Conservation (phyloP, 768 basidiomycete species). For the Trametopsis cervina region DNA sequence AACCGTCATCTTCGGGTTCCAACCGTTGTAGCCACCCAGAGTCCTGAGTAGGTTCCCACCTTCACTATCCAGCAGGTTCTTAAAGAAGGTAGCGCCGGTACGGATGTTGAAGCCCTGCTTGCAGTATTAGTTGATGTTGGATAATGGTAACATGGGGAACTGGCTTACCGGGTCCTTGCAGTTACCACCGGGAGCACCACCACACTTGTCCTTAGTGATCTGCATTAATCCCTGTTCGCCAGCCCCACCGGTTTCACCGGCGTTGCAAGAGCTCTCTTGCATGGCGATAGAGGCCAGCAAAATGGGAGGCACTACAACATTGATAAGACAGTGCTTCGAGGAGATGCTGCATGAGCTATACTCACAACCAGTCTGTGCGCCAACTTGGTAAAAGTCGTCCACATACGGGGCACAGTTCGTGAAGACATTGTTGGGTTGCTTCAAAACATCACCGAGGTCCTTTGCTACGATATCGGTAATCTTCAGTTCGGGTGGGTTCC, state of each 20-base stretch:
- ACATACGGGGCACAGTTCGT: conserved; percentile 46
- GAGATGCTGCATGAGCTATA: conserved; percentile 7
- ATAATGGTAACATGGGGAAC: background rate
- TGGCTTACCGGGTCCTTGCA: conserved; percentile 33
- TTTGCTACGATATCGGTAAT: conserved; percentile 44
- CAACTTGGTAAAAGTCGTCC: conserved; percentile 53
- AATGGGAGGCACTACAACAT: conserved; percentile 53
- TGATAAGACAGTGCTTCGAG: background rate
- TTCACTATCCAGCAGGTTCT: conserved; percentile 38
- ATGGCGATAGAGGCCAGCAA: conserved; percentile 82
- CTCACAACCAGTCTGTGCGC: conserved; percentile 34
- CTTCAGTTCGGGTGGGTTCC: conserved; percentile 63
- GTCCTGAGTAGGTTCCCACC: conserved; percentile 48
- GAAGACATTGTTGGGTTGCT: conserved; percentile 49
- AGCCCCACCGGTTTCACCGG: conserved; percentile 56
- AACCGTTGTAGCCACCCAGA: conserved; percentile 76
- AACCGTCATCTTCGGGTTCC: conserved; percentile 50
- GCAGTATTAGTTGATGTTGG: background rate
- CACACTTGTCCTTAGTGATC: conserved; percentile 73
- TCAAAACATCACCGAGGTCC: conserved; percentile 41
- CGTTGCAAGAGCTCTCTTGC: conserved; percentile 79
- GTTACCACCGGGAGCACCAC: conserved; percentile 38
- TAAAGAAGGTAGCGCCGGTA: conserved; percentile 58
- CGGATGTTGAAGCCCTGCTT: conserved; percentile 50
- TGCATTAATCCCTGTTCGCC: conserved; percentile 90